Conservation (phyloP, 2,329 filamentous ascomycete genomes). For the Ophiostoma perfectum region DNA sequence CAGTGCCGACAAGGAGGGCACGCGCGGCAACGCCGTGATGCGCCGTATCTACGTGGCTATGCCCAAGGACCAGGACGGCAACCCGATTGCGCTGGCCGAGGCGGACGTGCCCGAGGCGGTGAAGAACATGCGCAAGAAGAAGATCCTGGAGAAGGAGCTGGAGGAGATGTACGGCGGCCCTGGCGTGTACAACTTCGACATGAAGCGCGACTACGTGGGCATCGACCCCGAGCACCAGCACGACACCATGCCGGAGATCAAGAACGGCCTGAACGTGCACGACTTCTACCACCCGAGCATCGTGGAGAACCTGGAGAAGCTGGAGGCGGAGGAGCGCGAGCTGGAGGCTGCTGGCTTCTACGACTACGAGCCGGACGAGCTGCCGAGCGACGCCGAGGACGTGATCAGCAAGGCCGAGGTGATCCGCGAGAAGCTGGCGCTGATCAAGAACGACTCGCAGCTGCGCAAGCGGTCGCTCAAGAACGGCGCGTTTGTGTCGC, state of each 20-base stretch:
- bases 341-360: constrained; percentile 91
- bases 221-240: constrained; percentile 91
- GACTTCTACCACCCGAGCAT: constrained; percentile 98
- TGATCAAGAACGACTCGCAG: constrained; percentile 90
- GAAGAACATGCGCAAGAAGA: constrained; percentile 66
- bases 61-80: constrained; percentile 41
- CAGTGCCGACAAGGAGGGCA: constrained; percentile 67
- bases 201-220: constrained; percentile 82
- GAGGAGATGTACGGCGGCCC: constrained; percentile 91
- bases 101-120: constrained; percentile 83
- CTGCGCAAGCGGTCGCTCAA: constrained; percentile 89
- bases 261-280: constrained; percentile 94
- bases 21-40: constrained; percentile 83
- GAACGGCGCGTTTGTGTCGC: constrained; percentile 90
- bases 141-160: constrained; percentile 68
- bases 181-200: constrained; percentile 91
- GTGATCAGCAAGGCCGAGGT: constrained; percentile 86
- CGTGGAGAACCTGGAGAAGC: constrained; percentile 79
- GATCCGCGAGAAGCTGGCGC: constrained; percentile 87
- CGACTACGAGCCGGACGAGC: constrained; percentile 72
- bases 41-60: constrained; percentile 95
- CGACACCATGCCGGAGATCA: constrained; percentile 89
- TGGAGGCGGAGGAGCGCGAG: constrained; percentile 93
- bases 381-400: constrained; percentile 74
- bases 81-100: constrained; percentile 54